These are phyloP conservation scores for Trichoderma sp. DNA, from an alignment of 2,329 filamentous ascomycete genomes.

Conservation along the genomic window DNA sequence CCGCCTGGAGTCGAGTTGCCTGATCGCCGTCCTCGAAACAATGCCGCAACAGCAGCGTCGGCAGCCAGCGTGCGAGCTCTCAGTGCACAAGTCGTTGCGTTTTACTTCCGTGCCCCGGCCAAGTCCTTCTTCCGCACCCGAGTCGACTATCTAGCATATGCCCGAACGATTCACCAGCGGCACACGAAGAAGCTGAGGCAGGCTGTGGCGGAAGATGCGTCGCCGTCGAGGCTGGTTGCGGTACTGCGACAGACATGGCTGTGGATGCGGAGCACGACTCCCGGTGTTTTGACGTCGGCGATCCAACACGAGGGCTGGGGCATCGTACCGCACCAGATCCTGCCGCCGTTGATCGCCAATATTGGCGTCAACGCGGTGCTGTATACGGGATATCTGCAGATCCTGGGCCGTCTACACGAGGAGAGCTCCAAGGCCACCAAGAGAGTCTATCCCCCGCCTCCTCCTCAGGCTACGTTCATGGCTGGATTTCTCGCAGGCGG, in stretches of 20 bases:
- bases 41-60: constrained; percentile 68
- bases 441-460: constrained; percentile 67
- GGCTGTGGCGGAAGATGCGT: constrained; percentile 36
- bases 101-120: constrained; percentile 87
- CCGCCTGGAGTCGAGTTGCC: constrained; percentile 41
- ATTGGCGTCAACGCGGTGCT: constrained; percentile 69
- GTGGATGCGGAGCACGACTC: constrained; percentile 62
- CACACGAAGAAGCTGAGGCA: constrained; percentile 38
- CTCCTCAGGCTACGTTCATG: constrained; percentile 59
- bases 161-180: constrained; percentile 49
- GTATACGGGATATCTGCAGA: constrained; percentile 72
- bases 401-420: constrained; percentile 62
- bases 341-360: constrained; percentile 72
- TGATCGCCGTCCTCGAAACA: constrained; percentile 49
- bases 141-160: constrained; percentile 74
- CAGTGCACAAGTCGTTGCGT: constrained; percentile 78
- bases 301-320: constrained; percentile 68
- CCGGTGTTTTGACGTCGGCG: constrained; percentile 65
- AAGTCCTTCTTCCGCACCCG: constrained; percentile 90
- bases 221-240: constrained; percentile 33
- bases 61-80: constrained; percentile 81
- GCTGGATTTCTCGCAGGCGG: constrained; percentile 68
- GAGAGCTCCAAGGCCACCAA: constrained; percentile 56
- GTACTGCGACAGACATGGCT: constrained; percentile 43
- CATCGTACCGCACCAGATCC: constrained; percentile 71